Percentiles rank a stretch among this genome's conserved stretches.
phyloP scores from a whole-genome alignment of 23 red algal species.

The Agarophyton chilense region DNA sequence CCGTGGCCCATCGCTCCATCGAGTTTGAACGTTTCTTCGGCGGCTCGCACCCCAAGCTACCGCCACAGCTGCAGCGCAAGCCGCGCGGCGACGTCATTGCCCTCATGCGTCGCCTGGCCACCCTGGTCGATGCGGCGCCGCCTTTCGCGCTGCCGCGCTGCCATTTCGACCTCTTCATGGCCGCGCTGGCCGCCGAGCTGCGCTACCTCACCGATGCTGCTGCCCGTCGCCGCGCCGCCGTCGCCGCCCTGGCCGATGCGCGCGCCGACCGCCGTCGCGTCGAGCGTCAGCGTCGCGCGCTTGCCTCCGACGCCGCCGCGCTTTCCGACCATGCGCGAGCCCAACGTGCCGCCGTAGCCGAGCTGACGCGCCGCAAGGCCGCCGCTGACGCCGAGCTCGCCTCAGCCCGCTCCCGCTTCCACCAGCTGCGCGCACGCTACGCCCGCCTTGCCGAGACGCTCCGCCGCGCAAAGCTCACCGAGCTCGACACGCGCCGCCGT shows the following conservation, averaged over 20 bases:
- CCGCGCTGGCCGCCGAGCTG: constrained; percentile 5
- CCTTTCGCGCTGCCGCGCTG: neutral
- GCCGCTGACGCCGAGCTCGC: neutral
- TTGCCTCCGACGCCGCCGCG: neutral
- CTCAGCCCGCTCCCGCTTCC: neutral
- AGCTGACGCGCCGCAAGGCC: neutral
- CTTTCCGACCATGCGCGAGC: neutral
- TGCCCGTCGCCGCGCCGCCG: neutral
- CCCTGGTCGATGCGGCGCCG: neutral
- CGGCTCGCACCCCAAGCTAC: neutral
- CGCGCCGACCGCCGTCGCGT: neutral
- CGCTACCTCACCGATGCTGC: neutral
- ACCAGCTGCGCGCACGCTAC: neutral
- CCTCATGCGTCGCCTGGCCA: neutral
- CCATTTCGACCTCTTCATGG: neutral
- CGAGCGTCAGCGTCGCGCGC: neutral
- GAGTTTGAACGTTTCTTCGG: constrained; percentile 23
- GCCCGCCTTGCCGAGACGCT: neutral
- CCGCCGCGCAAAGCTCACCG: neutral
- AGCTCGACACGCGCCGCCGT: constrained; percentile 17
- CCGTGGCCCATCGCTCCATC: neutral
- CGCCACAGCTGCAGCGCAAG: constrained; percentile 29
- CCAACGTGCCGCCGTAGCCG: neutral
- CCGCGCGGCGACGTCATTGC: neutral
- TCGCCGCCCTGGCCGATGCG: neutral